Evolutionary conservation across 768 basidiomycete genomes (phyloP).

Genomic region (Mycena sanguinolenta): DNA sequence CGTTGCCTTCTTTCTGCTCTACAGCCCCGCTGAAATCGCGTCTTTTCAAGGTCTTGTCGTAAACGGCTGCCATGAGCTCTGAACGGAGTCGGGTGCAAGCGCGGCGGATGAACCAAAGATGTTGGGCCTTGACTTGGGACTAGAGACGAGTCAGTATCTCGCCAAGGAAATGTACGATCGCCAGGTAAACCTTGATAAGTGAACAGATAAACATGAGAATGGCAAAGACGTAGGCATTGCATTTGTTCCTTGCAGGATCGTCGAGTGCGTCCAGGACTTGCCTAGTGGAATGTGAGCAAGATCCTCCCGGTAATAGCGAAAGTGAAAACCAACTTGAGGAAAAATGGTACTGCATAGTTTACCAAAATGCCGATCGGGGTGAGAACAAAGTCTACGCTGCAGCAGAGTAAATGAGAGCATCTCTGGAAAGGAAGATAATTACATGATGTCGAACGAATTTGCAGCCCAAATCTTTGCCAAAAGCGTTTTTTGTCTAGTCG

Average conservation of each 20-base stretch:
- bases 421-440: not conserved
- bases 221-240: slow-evolving; percentile 84
- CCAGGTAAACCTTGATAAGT: slow-evolving; percentile 58
- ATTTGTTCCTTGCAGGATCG: slow-evolving; percentile 63
- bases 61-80: slow-evolving; percentile 88
- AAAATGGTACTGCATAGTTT: slow-evolving; percentile 87
- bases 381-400: slow-evolving; percentile 73
- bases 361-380: slow-evolving; percentile 79
- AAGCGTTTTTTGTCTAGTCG: slow-evolving; percentile 14
- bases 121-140: slow-evolving; percentile 78
- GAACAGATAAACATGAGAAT: slow-evolving; percentile 78
- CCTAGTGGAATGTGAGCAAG: not conserved
- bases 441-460: slow-evolving; percentile 31
- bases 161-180: slow-evolving; percentile 52
- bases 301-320: not conserved
- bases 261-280: slow-evolving; percentile 48
- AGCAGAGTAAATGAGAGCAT: not conserved
- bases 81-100: slow-evolving; percentile 78
- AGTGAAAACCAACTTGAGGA: slow-evolving; percentile 71
- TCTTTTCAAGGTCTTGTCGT: slow-evolving; percentile 89
- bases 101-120: slow-evolving; percentile 87
- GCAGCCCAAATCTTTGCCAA: slow-evolving; percentile 25
- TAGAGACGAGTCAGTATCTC: slow-evolving; percentile 33
- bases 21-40: slow-evolving; percentile 87
- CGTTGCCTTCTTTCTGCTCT: slow-evolving; percentile 61